Evolutionary conservation across 331 rosid species (phyloP).

Genomic region (Acacia pycnantha): DNA sequence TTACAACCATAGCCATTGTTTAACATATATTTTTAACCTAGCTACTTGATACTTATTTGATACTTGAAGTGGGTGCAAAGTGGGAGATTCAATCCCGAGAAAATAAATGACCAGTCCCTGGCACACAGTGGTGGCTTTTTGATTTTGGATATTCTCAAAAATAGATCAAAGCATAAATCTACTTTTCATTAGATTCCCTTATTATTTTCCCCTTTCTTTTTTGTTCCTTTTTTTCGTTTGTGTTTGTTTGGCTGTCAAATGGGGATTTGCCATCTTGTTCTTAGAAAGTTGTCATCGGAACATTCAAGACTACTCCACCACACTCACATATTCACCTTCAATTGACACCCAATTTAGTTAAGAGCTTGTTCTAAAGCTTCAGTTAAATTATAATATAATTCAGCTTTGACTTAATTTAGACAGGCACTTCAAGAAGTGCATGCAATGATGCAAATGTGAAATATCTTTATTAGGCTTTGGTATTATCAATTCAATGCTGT

Average conservation of each 20-base stretch:
- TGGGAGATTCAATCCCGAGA: constrained; percentile 71
- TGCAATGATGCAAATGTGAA: neutral
- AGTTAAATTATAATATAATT: neutral
- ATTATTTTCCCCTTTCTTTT: neutral
- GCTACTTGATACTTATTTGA: constrained; percentile 25
- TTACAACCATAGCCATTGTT: neutral
- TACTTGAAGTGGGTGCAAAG: constrained; percentile 46
- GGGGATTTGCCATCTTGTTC: neutral
- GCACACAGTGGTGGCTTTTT: neutral
- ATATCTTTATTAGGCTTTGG: neutral
- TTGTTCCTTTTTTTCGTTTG: neutral
- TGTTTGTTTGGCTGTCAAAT: neutral
- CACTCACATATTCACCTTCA: neutral
- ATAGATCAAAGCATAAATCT: neutral
- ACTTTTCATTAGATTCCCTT: neutral
- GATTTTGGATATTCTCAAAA: constrained; percentile 5
- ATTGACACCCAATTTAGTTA: neutral
- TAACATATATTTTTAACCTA: too few relatives aligned
- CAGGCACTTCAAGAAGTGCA: neutral
- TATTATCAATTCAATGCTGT: neutral
- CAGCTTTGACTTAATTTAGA: neutral
- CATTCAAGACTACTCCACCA: neutral
- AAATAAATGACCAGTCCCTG: neutral
- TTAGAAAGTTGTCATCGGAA: neutral
- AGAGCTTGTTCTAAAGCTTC: neutral